Evolutionary conservation across 371 early-diverging fungal species (phyloP).

Genomic region (Rhizopus delemar): DNA sequence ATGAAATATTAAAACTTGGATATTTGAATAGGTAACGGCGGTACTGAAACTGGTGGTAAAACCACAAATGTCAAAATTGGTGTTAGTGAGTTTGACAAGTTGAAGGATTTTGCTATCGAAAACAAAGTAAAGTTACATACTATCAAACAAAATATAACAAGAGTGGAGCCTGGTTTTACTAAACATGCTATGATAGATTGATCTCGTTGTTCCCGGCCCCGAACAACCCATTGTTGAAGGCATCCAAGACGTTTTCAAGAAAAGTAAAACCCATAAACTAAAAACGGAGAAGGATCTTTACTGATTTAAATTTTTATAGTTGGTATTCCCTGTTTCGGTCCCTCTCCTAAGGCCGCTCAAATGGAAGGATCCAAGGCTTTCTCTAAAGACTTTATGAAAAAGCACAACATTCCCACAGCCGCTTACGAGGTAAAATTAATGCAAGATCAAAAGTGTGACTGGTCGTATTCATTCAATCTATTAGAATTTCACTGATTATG

Average conservation of each 20-base stretch:
- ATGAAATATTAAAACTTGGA: not conserved
- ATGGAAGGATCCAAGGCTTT: conserved; percentile 98
- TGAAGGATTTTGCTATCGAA: conserved; percentile 79
- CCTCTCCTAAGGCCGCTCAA: conserved; percentile 84
- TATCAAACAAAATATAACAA: conserved; percentile 1
- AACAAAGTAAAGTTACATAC: conserved; percentile 61
- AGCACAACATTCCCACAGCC: conserved; percentile 95
- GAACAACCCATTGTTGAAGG: conserved; percentile 97
- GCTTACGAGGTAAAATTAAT: conserved; percentile 66
- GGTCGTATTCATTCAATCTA: not conserved
- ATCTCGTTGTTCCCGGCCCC: conserved; percentile 93
- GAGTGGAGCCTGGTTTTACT: not conserved
- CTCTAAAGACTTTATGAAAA: conserved; percentile 96
- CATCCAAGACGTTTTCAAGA: conserved; percentile 78
- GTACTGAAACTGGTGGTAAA: conserved; percentile 77
- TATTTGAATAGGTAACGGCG: conserved; percentile 81
- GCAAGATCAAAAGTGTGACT: no score
- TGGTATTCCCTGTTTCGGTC: conserved; percentile 95
- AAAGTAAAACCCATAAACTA: conserved; percentile 51
- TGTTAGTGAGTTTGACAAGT: conserved; percentile 68
- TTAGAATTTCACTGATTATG: conserved; percentile 84
- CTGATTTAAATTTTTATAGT: conserved; percentile 49
- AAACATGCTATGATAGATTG: conserved; percentile 38
- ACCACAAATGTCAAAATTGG: conserved; percentile 80
- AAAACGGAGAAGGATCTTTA: not conserved